Evolutionary conservation across 202 grass and related monocot genomes (phyloP).

Genomic region (Setaria italica): DNA sequence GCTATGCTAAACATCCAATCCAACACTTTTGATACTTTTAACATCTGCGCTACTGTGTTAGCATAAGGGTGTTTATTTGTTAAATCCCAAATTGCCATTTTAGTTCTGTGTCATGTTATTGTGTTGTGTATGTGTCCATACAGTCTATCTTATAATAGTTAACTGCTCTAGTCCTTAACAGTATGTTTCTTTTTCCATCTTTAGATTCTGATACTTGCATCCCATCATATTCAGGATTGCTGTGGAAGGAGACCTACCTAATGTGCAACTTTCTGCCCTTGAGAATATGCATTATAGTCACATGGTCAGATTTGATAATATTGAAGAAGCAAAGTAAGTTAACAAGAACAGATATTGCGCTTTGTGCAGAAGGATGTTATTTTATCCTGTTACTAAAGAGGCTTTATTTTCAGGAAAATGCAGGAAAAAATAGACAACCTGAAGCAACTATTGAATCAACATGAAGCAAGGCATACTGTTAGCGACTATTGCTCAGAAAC

Average conservation of each 20-base stretch:
- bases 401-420: conserved; percentile 60
- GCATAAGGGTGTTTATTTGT: conserved; percentile 2
- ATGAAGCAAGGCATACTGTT: conserved; percentile 39
- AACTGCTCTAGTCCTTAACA: conserved; percentile 9
- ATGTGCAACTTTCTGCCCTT: conserved; percentile 75
- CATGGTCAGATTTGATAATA: conserved; percentile 91
- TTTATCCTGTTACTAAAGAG: conserved; percentile 25
- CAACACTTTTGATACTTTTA: not conserved
- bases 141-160: conserved; percentile 20
- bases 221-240: conserved; percentile 75
- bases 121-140: conserved; percentile 3
- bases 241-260: conserved; percentile 66
- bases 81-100: conserved; percentile 7
- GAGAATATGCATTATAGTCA: conserved; percentile 96
- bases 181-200: conserved; percentile 1
- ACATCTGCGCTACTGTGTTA: not conserved
- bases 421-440: conserved; percentile 70
- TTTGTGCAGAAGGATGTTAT: not conserved
- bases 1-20: not conserved
- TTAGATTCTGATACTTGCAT: conserved; percentile 50
- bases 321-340: conserved; percentile 83
- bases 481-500: conserved; percentile 91
- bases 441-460: conserved; percentile 57
- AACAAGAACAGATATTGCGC: conserved; percentile 24
- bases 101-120: conserved; percentile 36